Conservation (phyloP, 371 early-diverging fungal species). For the Funneliformis caledonium region DNA sequence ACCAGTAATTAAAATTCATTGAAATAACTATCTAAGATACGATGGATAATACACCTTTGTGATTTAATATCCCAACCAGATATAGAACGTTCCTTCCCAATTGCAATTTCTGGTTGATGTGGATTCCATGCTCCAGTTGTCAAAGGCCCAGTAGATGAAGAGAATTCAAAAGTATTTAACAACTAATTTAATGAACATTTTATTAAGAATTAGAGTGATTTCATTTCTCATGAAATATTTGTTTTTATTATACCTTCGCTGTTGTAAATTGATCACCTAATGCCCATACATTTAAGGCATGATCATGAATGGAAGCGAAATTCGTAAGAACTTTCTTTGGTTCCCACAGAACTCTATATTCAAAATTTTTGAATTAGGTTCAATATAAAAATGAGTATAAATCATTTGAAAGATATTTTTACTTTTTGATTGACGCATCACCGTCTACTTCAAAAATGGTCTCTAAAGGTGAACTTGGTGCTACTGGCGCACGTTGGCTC, state of each 20-base stretch:
- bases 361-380: background rate
- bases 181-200: background rate
- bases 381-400: background rate
- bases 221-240: background rate
- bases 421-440: conserved; percentile 28
- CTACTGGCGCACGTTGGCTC: background rate
- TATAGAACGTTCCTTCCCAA: conserved; percentile 62
- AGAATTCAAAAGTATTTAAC: conserved; percentile 43
- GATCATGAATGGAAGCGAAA: conserved; percentile 45
- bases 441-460: conserved; percentile 18
- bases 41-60: conserved; percentile 46
- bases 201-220: background rate
- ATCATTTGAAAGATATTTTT: too few relatives aligned
- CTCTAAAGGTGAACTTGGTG: conserved; percentile 27
- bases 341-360: conserved; percentile 51
- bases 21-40: background rate
- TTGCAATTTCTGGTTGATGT: conserved; percentile 61
- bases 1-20: background rate
- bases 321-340: conserved; percentile 42
- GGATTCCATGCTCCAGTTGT: conserved; percentile 78
- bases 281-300: conserved; percentile 40
- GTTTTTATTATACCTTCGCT: conserved; percentile 16
- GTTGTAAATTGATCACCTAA: conserved; percentile 37
- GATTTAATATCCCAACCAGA: conserved; percentile 76
- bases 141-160: conserved; percentile 46